phyloP scores from a whole-genome alignment of 2,329 filamentous ascomycete genomes.

The Neoarthrinium moseri region DNA sequence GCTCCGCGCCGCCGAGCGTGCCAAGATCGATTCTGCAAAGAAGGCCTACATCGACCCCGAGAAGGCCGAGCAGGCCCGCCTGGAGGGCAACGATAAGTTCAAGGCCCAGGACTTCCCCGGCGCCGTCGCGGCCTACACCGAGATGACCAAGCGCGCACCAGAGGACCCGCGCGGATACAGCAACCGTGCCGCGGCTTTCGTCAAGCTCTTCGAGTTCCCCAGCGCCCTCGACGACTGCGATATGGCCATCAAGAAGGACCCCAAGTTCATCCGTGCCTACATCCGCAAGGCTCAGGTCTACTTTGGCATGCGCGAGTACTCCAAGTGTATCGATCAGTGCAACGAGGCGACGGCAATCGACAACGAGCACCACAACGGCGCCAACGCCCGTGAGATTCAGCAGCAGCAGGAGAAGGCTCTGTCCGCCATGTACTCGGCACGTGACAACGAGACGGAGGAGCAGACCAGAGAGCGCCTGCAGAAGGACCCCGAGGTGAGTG shows the following conservation, averaged over 20 bases:
- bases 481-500: conserved; percentile 82
- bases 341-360: conserved; percentile 78
- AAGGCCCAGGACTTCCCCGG: conserved; percentile 95
- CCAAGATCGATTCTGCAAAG: conserved; percentile 73
- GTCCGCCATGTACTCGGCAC: conserved; percentile 82
- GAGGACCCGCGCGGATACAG: conserved; percentile 92
- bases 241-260: conserved; percentile 84
- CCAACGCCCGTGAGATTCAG: conserved; percentile 89
- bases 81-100: conserved; percentile 94
- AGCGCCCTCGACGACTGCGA: conserved; percentile 92
- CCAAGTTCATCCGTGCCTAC: conserved; percentile 92
- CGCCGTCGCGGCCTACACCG: conserved; percentile 88
- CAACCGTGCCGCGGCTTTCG: conserved; percentile 94
- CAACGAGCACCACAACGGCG: conserved; percentile 62
- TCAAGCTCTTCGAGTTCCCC: conserved; percentile 96
- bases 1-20: conserved; percentile 86
- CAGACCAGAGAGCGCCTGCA: conserved; percentile 90
- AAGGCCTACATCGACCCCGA: conserved; percentile 82
- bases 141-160: conserved; percentile 96
- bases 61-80: conserved; percentile 93
- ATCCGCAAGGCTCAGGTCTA: conserved; percentile 94
- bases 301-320: conserved; percentile 98
- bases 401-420: conserved; percentile 92
- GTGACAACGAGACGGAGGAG: conserved; percentile 93
- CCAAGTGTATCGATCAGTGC: conserved; percentile 87